phyloP scores from a whole-genome alignment of 2,329 filamentous ascomycete species.

The Paracoccidioides brasiliensis region DNA sequence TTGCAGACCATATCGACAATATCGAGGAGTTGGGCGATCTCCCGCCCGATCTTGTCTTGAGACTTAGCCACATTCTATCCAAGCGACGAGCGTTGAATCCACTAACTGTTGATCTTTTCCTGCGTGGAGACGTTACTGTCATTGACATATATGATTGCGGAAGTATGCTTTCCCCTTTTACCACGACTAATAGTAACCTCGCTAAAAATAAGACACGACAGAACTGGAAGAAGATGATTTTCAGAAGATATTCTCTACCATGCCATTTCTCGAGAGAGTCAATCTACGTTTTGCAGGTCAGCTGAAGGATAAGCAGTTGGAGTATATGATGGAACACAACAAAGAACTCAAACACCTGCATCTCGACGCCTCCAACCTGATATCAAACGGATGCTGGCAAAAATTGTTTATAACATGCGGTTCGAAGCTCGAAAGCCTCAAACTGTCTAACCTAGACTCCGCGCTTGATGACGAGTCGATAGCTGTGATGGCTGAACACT shows the following conservation, averaged over 20 bases:
- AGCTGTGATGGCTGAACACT: conserved; percentile 46
- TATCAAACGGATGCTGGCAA: conserved; percentile 64
- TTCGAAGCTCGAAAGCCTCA: conserved; percentile 50
- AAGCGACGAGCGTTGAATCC: conserved; percentile 46
- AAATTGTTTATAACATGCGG: conserved; percentile 56
- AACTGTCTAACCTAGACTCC: conserved; percentile 72
- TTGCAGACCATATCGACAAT: conserved; percentile 49
- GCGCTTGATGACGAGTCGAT: conserved; percentile 64
- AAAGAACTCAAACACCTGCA: conserved; percentile 59
- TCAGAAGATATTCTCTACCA: conserved; percentile 63
- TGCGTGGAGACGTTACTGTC: conserved; percentile 40
- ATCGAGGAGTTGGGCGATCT: conserved; percentile 53
- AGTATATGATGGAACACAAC: conserved; percentile 64
- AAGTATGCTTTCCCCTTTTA: conserved; percentile 26
- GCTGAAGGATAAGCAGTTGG: conserved; percentile 72
- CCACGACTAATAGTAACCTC: background rate
- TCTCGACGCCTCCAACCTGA: conserved; percentile 70
- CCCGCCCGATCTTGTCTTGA: conserved; percentile 42
- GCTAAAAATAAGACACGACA: conserved; percentile 32
- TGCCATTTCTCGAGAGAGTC: conserved; percentile 55
- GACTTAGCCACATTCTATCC: conserved; percentile 50
- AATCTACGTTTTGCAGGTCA: conserved; percentile 78
- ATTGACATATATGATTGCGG: conserved; percentile 50
- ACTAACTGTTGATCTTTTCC: conserved; percentile 33
- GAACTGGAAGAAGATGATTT: conserved; percentile 65